Percentiles rank a stretch among this genome's conserved stretches.
Evolutionary conservation across 2,329 filamentous ascomycete species (phyloP).

Genomic region (Xylariaceae sp.): DNA sequence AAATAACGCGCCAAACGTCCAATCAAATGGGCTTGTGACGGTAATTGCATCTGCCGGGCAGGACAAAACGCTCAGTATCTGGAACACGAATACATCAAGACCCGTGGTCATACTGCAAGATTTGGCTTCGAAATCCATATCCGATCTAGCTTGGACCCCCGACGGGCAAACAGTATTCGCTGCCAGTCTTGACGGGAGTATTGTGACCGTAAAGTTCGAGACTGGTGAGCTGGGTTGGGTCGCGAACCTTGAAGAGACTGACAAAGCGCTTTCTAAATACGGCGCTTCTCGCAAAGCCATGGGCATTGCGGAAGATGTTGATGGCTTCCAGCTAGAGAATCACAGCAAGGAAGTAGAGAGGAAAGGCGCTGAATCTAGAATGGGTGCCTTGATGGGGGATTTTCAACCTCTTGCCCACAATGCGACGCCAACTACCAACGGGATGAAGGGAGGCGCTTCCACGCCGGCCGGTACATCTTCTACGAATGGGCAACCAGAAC

Average conservation of each 20-base stretch:
- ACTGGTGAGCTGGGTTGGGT: constrained; percentile 86
- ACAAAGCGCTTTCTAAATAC: constrained; percentile 87
- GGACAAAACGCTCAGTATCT: constrained; percentile 92
- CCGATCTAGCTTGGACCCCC: constrained; percentile 88
- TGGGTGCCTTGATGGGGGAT: constrained; percentile 98
- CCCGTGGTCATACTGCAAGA: constrained; percentile 89
- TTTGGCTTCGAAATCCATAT: constrained; percentile 83
- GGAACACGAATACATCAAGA: constrained; percentile 93
- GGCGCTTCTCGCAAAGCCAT: constrained; percentile 82
- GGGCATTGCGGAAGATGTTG: constrained; percentile 87
- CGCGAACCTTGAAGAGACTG: constrained; percentile 79
- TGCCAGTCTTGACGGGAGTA: constrained; percentile 83
- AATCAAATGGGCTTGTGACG: constrained; percentile 59
- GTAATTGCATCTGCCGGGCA: constrained; percentile 96
- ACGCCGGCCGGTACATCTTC: constrained; percentile 35
- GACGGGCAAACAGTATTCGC: constrained; percentile 84
- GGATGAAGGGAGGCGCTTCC: constrained; percentile 41
- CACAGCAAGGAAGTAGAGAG: constrained; percentile 88
- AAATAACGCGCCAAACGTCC: constrained; percentile 45
- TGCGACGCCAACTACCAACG: constrained; percentile 44
- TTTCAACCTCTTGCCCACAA: constrained; percentile 51
- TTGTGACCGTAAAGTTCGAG: constrained; percentile 76
- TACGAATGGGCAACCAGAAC: constrained; percentile 32
- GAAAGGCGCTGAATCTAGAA: constrained; percentile 83
- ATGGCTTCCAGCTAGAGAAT: constrained; percentile 81